Percentiles rank a stretch among this genome's conserved stretches.
Evolutionary conservation across 441 rosid species (phyloP).

Genomic region (Isatis lusitanica): DNA sequence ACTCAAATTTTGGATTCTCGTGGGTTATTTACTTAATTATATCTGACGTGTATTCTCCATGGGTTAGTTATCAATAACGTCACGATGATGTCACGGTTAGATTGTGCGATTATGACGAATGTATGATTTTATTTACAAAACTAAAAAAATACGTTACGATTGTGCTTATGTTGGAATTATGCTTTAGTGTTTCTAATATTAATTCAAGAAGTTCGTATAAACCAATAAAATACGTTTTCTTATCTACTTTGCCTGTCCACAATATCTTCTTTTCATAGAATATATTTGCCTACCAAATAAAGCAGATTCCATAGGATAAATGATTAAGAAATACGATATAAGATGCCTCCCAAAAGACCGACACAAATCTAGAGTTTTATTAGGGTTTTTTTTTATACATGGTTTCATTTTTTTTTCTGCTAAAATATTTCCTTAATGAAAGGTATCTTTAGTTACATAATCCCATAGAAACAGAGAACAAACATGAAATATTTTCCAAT

Average conservation of each 20-base stretch:
- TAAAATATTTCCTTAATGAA: too few relatives aligned
- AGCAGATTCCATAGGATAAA: neutral
- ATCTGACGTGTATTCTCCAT: too few relatives aligned
- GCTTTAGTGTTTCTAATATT: neutral
- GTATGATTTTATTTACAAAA: neutral
- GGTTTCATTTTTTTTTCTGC: too few relatives aligned
- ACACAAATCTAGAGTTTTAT: constrained; percentile 1
- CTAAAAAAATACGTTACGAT: neutral
- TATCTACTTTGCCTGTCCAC: too few relatives aligned
- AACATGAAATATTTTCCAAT: too few relatives aligned
- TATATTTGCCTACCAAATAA: neutral
- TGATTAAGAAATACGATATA: neutral
- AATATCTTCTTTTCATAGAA: too few relatives aligned
- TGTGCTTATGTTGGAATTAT: neutral
- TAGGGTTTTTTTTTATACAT: too few relatives aligned
- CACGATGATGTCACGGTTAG: neutral
- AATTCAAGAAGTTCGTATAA: neutral
- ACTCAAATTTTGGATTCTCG: neutral
- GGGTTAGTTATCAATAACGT: neutral
- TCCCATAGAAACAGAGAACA: too few relatives aligned
- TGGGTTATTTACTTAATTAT: neutral
- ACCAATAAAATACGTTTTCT: neutral
- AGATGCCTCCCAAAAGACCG: constrained; percentile 10
- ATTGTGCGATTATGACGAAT: neutral
- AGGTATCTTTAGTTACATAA: too few relatives aligned